Evolutionary conservation across 2,329 filamentous ascomycete species (phyloP), one percentile per base, ranked within the genome.

Genomic region (Fusarium ramigenum): DNA sequence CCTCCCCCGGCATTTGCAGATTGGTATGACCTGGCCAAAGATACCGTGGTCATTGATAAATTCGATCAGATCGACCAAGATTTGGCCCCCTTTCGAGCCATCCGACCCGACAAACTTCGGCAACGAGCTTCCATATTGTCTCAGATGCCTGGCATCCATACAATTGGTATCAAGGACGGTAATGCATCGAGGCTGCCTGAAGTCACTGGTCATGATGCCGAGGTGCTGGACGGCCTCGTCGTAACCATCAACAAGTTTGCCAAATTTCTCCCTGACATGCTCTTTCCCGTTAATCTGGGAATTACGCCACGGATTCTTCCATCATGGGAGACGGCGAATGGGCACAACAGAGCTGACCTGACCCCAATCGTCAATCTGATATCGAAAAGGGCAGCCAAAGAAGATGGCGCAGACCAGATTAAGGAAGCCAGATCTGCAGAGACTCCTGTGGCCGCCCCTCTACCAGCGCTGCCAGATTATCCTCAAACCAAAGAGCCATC

Each of bases 1-100:
- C 94, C 95, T 21, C 95, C 95, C 16, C 93, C 92, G 2, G 89
- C 93, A 66, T 97, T 97, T 76, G 93, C 95, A 76, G 90, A 91
- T 73, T 97, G 95, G 95, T 97, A 92, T 79, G 87, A 92, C 25
- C 94, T 93, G 77, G 93, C 94, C 9, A 89, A 88, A 69, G 85
- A 88, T n/a, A 92, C 95, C 1, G 85, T 89, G 59, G 85, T 97
- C 58, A 90, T 96, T 61, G 95, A 97, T 77, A 90, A 93, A 70
- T 97, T 93, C 75, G 91, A 93, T 74, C 93, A 92, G 53, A 94
- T 97, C 61, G 91, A 93, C 74, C 86, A 91, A 61, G 91, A 93
- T 70, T 82, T 97, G 6, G 84, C 90, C 5, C 93, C 94, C 0
- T 97, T 97, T 78, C 95, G 93, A 93, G 90, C 88, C 4, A 78